Conservation (phyloP, 202 grass and related monocot genomes). For the Miscanthus sacchariflorus region DNA sequence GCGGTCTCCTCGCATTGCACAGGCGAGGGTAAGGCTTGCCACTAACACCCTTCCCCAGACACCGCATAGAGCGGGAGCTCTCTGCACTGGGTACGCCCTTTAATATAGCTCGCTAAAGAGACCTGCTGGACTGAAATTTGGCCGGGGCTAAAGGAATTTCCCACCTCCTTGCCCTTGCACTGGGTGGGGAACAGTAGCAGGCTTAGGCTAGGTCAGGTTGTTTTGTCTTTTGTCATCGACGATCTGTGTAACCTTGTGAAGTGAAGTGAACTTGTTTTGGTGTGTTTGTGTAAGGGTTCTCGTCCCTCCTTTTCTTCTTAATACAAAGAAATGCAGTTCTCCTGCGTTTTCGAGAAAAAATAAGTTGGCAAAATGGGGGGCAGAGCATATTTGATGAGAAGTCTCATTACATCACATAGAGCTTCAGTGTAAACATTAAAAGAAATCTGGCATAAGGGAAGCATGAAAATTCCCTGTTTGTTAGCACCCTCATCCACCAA, state of each 20-base stretch:
- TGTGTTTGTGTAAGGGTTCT: neutral
- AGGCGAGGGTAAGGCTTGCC: too few relatives aligned
- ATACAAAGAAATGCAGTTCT: neutral
- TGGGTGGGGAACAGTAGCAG: neutral
- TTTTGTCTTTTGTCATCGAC: neutral
- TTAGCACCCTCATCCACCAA: neutral
- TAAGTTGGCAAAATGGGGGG: neutral
- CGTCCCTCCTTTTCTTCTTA: neutral
- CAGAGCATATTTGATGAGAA: constrained; percentile 22
- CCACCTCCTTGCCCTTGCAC: neutral
- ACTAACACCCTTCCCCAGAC: too few relatives aligned
- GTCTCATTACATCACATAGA: constrained; percentile 17
- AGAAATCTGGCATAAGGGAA: constrained; percentile 19
- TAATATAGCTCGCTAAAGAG: neutral
- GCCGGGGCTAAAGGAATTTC: neutral
- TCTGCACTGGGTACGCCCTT: too few relatives aligned
- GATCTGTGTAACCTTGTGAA: neutral
- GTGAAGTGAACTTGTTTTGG: neutral
- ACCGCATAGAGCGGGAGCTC: too few relatives aligned
- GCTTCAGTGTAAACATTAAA: constrained; percentile 23
- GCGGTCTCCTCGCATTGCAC: too few relatives aligned
- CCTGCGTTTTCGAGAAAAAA: neutral
- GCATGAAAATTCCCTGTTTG: neutral
- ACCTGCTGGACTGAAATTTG: neutral
- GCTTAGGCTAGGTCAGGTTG: neutral